Evolutionary conservation across 768 basidiomycete species (phyloP).

Genomic region (Hemileccinum impolitum): DNA sequence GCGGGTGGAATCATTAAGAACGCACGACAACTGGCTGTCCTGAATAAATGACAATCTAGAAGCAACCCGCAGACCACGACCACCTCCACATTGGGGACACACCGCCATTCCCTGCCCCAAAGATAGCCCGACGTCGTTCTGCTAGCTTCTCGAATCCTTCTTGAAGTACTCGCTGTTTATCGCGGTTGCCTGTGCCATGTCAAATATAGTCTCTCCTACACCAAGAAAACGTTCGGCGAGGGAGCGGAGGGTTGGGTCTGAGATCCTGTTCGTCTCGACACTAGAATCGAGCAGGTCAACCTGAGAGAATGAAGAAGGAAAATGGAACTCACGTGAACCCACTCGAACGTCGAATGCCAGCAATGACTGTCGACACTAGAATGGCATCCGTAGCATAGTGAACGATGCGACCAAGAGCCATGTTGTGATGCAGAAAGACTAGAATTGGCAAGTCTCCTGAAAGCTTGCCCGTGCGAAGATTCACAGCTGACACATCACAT

Average conservation of each 20-base stretch:
- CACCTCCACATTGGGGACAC: conserved; percentile 9
- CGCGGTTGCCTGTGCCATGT: conserved; percentile 77
- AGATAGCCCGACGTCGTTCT: neutral
- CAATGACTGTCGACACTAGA: conserved; percentile 83
- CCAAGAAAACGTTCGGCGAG: conserved; percentile 80
- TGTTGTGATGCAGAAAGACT: conserved; percentile 23
- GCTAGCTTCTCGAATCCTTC: conserved; percentile 42
- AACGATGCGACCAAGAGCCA: conserved; percentile 66
- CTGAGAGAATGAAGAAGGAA: neutral
- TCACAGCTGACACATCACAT: conserved; percentile 62
- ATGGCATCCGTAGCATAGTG: conserved; percentile 86
- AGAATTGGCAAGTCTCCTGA: conserved; percentile 23
- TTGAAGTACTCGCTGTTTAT: conserved; percentile 85
- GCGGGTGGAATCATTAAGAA: conserved; percentile 18
- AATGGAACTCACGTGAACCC: conserved; percentile 75
- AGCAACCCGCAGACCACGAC: conserved; percentile 11
- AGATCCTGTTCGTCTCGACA: conserved; percentile 61
- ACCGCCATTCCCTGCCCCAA: neutral
- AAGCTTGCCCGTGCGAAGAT: conserved; percentile 67
- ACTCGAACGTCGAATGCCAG: conserved; percentile 86
- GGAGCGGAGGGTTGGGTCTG: conserved; percentile 74
- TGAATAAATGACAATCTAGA: conserved; percentile 29
- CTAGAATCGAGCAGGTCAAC: conserved; percentile 36
- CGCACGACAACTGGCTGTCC: conserved; percentile 22
- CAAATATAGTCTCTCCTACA: conserved; percentile 87